phyloP scores from a whole-genome alignment of 2,329 filamentous ascomycete species.

The Penicillium frequentans region DNA sequence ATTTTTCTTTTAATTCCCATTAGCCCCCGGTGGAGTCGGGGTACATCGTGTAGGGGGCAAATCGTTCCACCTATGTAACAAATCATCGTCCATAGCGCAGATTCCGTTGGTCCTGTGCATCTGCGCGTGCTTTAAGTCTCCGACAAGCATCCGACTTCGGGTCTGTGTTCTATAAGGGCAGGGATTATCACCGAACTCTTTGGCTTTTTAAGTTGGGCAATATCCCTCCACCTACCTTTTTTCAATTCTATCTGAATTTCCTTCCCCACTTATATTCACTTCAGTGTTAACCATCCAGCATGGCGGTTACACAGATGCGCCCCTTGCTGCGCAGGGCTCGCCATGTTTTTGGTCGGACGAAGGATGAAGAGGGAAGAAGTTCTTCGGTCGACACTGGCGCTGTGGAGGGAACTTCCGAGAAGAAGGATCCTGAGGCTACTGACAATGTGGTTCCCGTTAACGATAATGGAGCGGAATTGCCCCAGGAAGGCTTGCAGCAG shows the following conservation, averaged over 20 bases:
- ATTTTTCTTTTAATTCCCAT: neutral
- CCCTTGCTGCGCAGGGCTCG: constrained; percentile 7
- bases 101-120: neutral
- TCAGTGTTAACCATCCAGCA: neutral
- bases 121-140: neutral
- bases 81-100: neutral
- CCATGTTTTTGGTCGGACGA: neutral
- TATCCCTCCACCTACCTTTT: neutral
- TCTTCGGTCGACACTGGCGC: constrained; percentile 1
- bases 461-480: neutral
- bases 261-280: neutral
- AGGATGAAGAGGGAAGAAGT: neutral
- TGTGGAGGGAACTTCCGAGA: neutral
- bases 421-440: neutral
- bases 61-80: neutral
- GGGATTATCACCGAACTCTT: constrained; percentile 1
- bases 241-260: neutral
- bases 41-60: neutral
- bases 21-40: neutral
- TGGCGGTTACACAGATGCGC: constrained; percentile 1
- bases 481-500: constrained; percentile 22
- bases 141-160: constrained; percentile 8
- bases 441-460: neutral
- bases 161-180: constrained; percentile 7
- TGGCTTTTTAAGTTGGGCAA: neutral